Percentiles rank a stretch among this genome's conserved stretches.
phyloP scores from a whole-genome alignment of 2,329 filamentous ascomycete genomes.

The Albophoma yamanashiensis region DNA sequence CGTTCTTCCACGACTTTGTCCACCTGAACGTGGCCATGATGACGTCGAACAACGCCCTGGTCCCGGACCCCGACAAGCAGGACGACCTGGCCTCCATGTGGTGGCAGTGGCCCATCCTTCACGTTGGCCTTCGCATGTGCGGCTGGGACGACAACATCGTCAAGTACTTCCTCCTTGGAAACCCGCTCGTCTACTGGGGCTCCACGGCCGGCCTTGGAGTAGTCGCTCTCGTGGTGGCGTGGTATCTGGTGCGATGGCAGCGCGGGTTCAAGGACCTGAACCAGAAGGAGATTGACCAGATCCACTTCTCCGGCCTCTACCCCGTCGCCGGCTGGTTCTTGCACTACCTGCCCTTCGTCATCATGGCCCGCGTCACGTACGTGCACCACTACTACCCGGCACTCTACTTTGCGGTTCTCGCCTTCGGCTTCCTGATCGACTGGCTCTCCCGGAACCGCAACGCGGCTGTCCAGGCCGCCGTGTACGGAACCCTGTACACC shows the following conservation, averaged over 20 bases:
- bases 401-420: conserved; percentile 91
- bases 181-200: conserved; percentile 93
- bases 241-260: conserved; percentile 93
- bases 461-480: conserved; percentile 49
- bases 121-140: conserved; percentile 97
- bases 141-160: conserved; percentile 92
- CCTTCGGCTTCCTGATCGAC: conserved; percentile 78
- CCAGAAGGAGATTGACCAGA: conserved; percentile 74
- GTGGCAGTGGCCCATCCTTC: conserved; percentile 96
- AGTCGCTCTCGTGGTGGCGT: conserved; percentile 62
- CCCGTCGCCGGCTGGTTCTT: conserved; percentile 90
- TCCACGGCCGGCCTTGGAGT: conserved; percentile 69
- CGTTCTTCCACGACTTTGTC: conserved; percentile 95
- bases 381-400: conserved; percentile 99
- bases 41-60: conserved; percentile 97
- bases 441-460: conserved; percentile 64
- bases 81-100: conserved; percentile 93
- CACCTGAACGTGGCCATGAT: conserved; percentile 99
- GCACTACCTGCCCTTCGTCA: conserved; percentile 89
- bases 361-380: conserved; percentile 98
- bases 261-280: conserved; percentile 81
- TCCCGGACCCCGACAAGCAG: conserved; percentile 97
- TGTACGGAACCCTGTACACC: conserved; percentile 68
- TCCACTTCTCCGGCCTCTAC: conserved; percentile 89
- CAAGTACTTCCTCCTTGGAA: conserved; percentile 98